Evolutionary conservation across 2,329 filamentous ascomycete genomes (phyloP).

Genomic region (Geosmithia putterillii): DNA sequence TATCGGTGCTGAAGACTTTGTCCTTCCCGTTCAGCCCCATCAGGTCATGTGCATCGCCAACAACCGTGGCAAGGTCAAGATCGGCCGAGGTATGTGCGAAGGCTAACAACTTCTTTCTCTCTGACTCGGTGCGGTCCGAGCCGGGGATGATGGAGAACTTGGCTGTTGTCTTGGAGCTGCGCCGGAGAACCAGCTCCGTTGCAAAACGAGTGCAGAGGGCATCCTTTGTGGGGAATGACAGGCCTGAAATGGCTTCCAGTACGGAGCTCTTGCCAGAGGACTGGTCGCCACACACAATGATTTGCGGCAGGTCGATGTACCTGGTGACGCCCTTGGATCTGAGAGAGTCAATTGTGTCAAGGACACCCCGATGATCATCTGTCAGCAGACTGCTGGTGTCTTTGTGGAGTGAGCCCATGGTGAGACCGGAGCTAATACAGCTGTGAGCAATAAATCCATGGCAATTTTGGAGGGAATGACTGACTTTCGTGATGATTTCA

Average conservation of each 20-base stretch:
- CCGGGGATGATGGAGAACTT: slow-evolving; percentile 16
- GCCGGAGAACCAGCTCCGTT: slow-evolving; percentile 46
- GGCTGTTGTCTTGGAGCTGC: slow-evolving; percentile 13
- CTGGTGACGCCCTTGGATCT: slow-evolving; percentile 21
- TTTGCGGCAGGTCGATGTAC: slow-evolving; percentile 29
- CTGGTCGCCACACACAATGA: slow-evolving; percentile 49
- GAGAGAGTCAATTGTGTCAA: slow-evolving; percentile 26
- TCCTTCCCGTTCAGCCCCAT: slow-evolving; percentile 28
- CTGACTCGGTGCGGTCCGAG: slow-evolving; percentile 12
- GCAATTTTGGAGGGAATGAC: background rate
- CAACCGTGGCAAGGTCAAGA: slow-evolving; percentile 17
- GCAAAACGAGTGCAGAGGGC: slow-evolving; percentile 51
- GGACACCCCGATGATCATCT: slow-evolving; percentile 20
- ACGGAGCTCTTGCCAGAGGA: slow-evolving; percentile 54
- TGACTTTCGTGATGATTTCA: too few relatives aligned
- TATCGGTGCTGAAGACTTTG: slow-evolving; percentile 30
- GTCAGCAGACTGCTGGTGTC: background rate
- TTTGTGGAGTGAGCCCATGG: background rate
- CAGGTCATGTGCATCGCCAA: slow-evolving; percentile 24
- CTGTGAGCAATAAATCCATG: background rate
- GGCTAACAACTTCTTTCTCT: slow-evolving; percentile 7
- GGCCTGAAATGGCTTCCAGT: slow-evolving; percentile 49
- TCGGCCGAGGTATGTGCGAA: background rate
- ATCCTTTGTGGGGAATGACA: slow-evolving; percentile 46
- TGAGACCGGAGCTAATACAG: background rate